A percentile compares a stretch with the other conserved stretches of the same genome.
Evolutionary conservation across 306 rosid species (phyloP).

Genomic region (Betula pendula): DNA sequence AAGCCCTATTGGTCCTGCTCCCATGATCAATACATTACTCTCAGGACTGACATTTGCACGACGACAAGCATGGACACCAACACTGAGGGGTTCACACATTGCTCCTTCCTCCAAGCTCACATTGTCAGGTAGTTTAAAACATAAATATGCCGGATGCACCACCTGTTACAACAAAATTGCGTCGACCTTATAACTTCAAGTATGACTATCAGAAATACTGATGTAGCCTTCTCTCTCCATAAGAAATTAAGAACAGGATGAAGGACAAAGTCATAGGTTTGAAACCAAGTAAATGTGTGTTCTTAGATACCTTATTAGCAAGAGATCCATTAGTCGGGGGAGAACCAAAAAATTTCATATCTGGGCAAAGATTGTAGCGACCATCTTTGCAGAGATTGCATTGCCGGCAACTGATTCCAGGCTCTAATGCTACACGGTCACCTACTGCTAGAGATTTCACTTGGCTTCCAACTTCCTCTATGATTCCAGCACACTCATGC

Average conservation of each 20-base stretch:
- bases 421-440: slow-evolving; percentile 49
- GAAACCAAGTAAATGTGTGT: neutral
- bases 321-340: slow-evolving; percentile 44
- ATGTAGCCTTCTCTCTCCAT: too few species aligned
- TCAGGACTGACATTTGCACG: slow-evolving; percentile 42
- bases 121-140: slow-evolving; percentile 39
- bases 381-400: slow-evolving; percentile 42
- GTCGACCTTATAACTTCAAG: neutral
- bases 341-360: slow-evolving; percentile 45
- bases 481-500: slow-evolving; percentile 52
- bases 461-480: slow-evolving; percentile 44
- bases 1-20: slow-evolving; percentile 54
- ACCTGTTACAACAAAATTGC: slow-evolving; percentile 25
- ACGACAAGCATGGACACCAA: slow-evolving; percentile 49
- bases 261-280: neutral
- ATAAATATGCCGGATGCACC: slow-evolving; percentile 43
- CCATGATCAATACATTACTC: slow-evolving; percentile 38
- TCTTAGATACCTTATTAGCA: slow-evolving; percentile 35
- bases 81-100: slow-evolving; percentile 48
- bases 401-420: slow-evolving; percentile 43
- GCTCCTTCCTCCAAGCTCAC: slow-evolving; percentile 55
- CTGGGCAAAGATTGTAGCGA: slow-evolving; percentile 47
- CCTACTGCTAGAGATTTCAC: slow-evolving; percentile 36
- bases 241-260: too few species aligned
- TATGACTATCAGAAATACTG: too few species aligned